Base-by-base conservation (phyloP, 192 early-diverging fungal species). In the Jimgerdemannia lactiflua region DNA sequence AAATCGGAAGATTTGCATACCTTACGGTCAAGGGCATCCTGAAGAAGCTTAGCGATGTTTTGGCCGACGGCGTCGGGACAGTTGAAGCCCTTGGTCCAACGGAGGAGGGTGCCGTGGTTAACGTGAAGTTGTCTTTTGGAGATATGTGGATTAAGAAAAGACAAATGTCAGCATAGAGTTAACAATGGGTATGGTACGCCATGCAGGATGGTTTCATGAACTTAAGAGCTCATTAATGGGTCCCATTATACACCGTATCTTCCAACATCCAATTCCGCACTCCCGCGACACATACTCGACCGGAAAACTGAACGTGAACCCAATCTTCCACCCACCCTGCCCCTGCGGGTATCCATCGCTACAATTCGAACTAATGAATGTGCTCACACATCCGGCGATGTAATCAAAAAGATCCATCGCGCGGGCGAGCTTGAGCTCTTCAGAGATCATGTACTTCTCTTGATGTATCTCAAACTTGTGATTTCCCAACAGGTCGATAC, bases 251-350 rank as follows among this genome's bases (percentile, higher is more conserved):
- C 29, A 29, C 29, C 29, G 29, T 29, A 29, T 29, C 29, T 29
- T 29, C 29, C 29, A 29, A 29, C 29, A 29, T 29, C 29, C 29
- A 29, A 29, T 29, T 29, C 29, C 29, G 29, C 29, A 29, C 29
- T 29, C 29, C 29, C 29, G 29, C 29, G 49, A 59, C 14, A 59
- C 49, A 59, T 59, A 59, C 49, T 68, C 29, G 75, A 98, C 92
- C 40, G 97, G 95, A 82, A 98, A 99, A 39, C 93, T 95, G 82
- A 99, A 99, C 7, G 97, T 99, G 80, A 95, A 99, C 18, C 97
- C 97, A n/a, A 93, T 85, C 49, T 59, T 59, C 49, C 49, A 59
- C 14, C 49, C 49, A 6, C 49, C 43, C 81, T 88, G 70, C 79
- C 80, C 19, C 70, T 79, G 64, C 8, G 64, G 67, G 3, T 72